Base-by-base conservation (phyloP, 75 land plant species). In the Picea sitchensis region DNA sequence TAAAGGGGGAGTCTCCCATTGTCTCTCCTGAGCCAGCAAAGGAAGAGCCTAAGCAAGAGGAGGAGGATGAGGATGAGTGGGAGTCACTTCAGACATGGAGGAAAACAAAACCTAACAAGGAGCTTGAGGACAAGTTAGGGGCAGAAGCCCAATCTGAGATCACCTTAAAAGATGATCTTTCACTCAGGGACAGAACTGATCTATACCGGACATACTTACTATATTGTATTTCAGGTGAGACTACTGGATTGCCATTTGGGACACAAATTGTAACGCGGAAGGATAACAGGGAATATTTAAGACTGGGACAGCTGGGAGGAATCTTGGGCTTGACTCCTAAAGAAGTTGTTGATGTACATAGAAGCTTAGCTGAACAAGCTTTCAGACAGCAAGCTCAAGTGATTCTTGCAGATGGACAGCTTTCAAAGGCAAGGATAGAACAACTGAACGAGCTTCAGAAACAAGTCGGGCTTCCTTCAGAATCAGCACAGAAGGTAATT, bases 361-460 rank as follows among this genome's bases (percentile, higher is more conserved):
- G 87, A 75, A 83, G 88, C 73, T 81, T 95, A 34, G 95, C 99
- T 59, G 99, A 97, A 83, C 90, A 95, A 77, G 95, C 98, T 51
- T 97, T 97, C 87, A 84, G 85, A 64, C 81, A 97, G 67, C 88
- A 95, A 80, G 99, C 99, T 61, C 86, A 92, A 84, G 86, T 92
- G 36, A 93, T 97, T 74, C 86, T 97, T 31, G 99, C 98, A 64
- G 99, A 97, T 89, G 99, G 99, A 12, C 95, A 95, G 74, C 84
- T 97, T 78, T 88, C 91, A 14, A 91, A 94, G 78, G 88, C 86
- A 2, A 87, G 88, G 65, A 86, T 97, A 51, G 91, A 97, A 78
- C 95, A 90, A 80, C 91, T 97, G 15, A 88, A 81, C 61, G 91
- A 91, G 74, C 83, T 93, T 32, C 92, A 95, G 81, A 90, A 95